Percentiles rank a stretch among this genome's conserved stretches.
These are phyloP conservation scores for Tarenaya hassleriana DNA, from an alignment of 345 rosid genomes.

Conservation along the genomic window DNA sequence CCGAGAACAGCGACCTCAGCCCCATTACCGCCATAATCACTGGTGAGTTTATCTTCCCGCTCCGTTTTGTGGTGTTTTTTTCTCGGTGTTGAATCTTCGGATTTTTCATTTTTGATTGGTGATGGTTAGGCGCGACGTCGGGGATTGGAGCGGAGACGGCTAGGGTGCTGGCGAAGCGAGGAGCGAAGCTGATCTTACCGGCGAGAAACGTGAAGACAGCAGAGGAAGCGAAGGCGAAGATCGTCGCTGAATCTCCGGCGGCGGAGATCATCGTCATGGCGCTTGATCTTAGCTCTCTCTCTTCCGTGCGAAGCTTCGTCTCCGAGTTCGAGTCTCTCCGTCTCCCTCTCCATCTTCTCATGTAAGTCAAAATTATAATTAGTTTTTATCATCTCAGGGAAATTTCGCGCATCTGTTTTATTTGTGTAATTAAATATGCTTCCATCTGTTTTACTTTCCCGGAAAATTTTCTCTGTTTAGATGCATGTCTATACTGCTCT, in stretches of 20 bases:
- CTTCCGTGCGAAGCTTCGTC: slow-evolving; percentile 65
- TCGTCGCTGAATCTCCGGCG: slow-evolving; percentile 58
- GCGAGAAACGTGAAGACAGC: slow-evolving; percentile 75
- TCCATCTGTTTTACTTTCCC: no score
- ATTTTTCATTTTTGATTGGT: background rate
- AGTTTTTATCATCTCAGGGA: background rate
- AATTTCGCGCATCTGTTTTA: no score
- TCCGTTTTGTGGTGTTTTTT: background rate
- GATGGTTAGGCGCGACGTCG: slow-evolving; percentile 83
- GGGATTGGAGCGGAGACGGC: slow-evolving; percentile 98
- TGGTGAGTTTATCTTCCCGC: slow-evolving; percentile 32
- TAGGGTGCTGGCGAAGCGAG: slow-evolving; percentile 66
- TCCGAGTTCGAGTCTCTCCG: slow-evolving; percentile 57
- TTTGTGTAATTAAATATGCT: no score
- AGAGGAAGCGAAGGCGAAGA: slow-evolving; percentile 61
- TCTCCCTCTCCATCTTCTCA: slow-evolving; percentile 82
- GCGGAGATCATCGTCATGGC: slow-evolving; percentile 63
- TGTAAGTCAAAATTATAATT: slow-evolving; percentile 34
- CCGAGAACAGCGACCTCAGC: slow-evolving; percentile 52
- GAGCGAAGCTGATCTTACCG: slow-evolving; percentile 75
- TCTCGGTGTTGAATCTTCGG: background rate
- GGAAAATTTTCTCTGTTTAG: no score
- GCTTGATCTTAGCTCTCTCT: slow-evolving; percentile 91
- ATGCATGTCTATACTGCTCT: slow-evolving; percentile 21
- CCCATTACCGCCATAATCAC: slow-evolving; percentile 79